Percentiles rank a stretch among this genome's conserved stretches.
Evolutionary conservation across 352 stramenopile genomes (phyloP).

Genomic region (Aphanomyces astaci): DNA sequence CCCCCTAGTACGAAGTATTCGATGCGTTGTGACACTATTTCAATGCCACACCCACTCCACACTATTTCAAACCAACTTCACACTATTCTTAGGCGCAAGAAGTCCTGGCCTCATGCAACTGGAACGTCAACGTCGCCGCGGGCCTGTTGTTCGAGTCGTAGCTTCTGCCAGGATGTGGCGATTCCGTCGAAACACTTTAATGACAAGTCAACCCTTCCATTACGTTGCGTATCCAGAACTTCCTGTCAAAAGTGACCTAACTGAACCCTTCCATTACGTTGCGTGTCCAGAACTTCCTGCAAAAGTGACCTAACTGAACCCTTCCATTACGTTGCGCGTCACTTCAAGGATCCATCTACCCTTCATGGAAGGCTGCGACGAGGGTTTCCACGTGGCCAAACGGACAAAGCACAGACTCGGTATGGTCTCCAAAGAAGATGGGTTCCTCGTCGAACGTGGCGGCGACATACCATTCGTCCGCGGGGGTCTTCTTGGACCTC

Average conservation of each 20-base stretch:
- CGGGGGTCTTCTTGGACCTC: conserved; percentile 30
- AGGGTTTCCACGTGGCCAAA: conserved; percentile 48
- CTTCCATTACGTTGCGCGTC: too few species aligned
- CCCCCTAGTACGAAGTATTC: conserved; percentile 41
- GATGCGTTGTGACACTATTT: too few species aligned
- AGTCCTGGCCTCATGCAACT: conserved; percentile 59
- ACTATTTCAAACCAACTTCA: conserved; percentile 5
- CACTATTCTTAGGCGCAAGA: conserved; percentile 40
- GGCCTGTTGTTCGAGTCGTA: conserved; percentile 66
- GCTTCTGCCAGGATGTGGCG: too few species aligned
- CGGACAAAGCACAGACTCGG: conserved; percentile 39
- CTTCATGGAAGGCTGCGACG: conserved; percentile 32
- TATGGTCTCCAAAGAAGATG: conserved; percentile 42
- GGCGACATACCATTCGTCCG: conserved; percentile 39
- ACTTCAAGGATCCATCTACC: too few species aligned
- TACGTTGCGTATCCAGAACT: too few species aligned
- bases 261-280: too few species aligned
- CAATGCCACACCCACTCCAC: not conserved
- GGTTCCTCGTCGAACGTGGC: conserved; percentile 47
- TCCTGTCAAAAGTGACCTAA: too few species aligned
- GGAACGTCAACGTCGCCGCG: conserved; percentile 74
- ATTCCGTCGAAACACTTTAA: too few species aligned
- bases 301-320: too few species aligned
- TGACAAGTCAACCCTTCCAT: too few species aligned
- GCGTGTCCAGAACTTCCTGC: too few species aligned